phyloP scores from a whole-genome alignment of 306 rosid genomes.

The Cicer judaicum region DNA sequence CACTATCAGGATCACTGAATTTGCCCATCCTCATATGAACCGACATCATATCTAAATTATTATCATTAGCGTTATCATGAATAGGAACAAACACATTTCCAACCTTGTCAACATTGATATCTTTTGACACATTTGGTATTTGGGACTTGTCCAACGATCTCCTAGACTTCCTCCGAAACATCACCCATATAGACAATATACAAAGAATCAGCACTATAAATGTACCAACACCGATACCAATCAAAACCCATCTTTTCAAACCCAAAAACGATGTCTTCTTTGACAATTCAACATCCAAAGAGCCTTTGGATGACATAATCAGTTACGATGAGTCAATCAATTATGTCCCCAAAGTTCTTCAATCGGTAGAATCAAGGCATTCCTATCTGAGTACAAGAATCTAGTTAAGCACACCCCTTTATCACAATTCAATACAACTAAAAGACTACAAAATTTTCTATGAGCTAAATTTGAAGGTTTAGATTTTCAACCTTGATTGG shows the following conservation, averaged over 20 bases:
- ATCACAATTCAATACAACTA: constrained; percentile 31
- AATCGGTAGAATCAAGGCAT: constrained; percentile 52
- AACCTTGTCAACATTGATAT: constrained; percentile 78
- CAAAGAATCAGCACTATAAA: constrained; percentile 81
- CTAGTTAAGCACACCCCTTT: constrained; percentile 42
- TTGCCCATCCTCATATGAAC: constrained; percentile 67
- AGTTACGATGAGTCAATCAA: constrained; percentile 47
- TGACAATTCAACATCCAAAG: constrained; percentile 73
- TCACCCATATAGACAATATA: constrained; percentile 76
- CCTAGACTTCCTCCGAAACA: constrained; percentile 79
- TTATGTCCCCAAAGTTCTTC: constrained; percentile 46
- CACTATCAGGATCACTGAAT: constrained; percentile 72
- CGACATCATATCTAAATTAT: constrained; percentile 65
- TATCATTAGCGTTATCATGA: constrained; percentile 65
- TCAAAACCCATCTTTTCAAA: constrained; percentile 81
- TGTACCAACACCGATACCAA: constrained; percentile 82
- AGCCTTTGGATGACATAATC: constrained; percentile 62
- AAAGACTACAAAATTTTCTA: constrained; percentile 27
- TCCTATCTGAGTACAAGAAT: constrained; percentile 54
- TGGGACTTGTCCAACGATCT: constrained; percentile 72
- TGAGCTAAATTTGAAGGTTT: constrained; percentile 29
- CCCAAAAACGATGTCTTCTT: constrained; percentile 77
- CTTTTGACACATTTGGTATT: constrained; percentile 86
- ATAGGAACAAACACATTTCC: constrained; percentile 57
- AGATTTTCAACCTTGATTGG: constrained; percentile 34